phyloP scores from a whole-genome alignment of 2,329 filamentous ascomycete genomes.

The Colletotrichum tamarilloi region DNA sequence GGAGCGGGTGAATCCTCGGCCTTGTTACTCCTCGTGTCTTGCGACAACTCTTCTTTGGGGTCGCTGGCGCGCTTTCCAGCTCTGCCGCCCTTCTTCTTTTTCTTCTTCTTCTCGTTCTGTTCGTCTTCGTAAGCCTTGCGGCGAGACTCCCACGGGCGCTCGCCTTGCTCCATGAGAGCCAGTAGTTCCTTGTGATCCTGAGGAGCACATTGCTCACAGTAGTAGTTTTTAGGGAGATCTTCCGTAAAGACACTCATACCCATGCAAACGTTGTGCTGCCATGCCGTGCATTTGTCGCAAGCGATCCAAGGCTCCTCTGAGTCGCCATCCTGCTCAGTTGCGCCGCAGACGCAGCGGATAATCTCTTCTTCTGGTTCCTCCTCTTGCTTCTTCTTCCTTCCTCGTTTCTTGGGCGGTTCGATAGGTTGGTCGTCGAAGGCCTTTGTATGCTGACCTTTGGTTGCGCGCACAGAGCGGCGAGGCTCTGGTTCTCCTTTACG shows the following conservation, averaged over 20 bases:
- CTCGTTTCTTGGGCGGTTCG: slow-evolving; percentile 65
- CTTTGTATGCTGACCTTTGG: slow-evolving; percentile 95
- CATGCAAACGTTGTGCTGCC: slow-evolving; percentile 98
- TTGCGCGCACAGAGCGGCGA: slow-evolving; percentile 92
- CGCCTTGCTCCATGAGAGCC: slow-evolving; percentile 80
- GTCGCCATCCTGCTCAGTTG: slow-evolving; percentile 86
- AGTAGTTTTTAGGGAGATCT: slow-evolving; percentile 85
- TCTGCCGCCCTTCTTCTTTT: slow-evolving; percentile 67
- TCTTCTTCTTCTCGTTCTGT: slow-evolving; percentile 66
- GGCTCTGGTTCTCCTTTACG: slow-evolving; percentile 73
- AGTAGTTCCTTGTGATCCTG: slow-evolving; percentile 85
- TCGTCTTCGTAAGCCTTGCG: slow-evolving; percentile 73
- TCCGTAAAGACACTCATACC: slow-evolving; percentile 83
- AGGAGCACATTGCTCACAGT: slow-evolving; percentile 90
- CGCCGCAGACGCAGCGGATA: slow-evolving; percentile 94
- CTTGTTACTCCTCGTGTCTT: slow-evolving; percentile 39
- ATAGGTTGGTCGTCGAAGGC: slow-evolving; percentile 78
- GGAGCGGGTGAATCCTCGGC: slow-evolving; percentile 54
- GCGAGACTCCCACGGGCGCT: slow-evolving; percentile 86
- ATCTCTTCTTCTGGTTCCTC: slow-evolving; percentile 73
- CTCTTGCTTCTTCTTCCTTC: slow-evolving; percentile 71
- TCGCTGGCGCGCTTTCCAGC: slow-evolving; percentile 74
- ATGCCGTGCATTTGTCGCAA: slow-evolving; percentile 90
- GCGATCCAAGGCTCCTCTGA: slow-evolving; percentile 94
- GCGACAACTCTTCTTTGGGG: slow-evolving; percentile 55